Conservation (phyloP, 2,329 filamentous ascomycete genomes). For the Raffaelea albimanens region DNA sequence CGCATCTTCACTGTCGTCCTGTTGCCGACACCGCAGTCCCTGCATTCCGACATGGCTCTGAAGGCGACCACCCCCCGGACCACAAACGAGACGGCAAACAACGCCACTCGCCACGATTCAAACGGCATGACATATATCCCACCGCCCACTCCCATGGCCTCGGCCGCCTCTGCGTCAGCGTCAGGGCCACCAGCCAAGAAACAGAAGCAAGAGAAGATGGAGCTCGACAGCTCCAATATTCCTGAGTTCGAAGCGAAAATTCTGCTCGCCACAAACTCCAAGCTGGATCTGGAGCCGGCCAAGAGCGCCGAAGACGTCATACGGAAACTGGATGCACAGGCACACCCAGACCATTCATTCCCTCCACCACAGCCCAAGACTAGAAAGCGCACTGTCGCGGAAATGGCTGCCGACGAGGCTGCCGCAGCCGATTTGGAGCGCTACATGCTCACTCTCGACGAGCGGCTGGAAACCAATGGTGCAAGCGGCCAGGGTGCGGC, state of each 20-base stretch:
- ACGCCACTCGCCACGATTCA: constrained; percentile 5
- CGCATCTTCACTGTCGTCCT: constrained; percentile 71
- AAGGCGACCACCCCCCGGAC: constrained; percentile 58
- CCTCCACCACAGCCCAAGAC: constrained; percentile 76
- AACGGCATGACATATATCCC: constrained; percentile 30
- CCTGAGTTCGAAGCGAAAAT: constrained; percentile 69
- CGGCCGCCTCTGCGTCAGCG: constrained; percentile 54
- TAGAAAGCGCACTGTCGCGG: constrained; percentile 85
- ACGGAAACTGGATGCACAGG: constrained; percentile 58
- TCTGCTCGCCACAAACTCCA: constrained; percentile 61
- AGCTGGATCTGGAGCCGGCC: constrained; percentile 70
- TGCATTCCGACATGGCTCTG: constrained; percentile 64
- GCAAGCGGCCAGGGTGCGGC: constrained; percentile 47
- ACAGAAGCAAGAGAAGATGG: constrained; percentile 61
- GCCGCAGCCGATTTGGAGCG: constrained; percentile 80
- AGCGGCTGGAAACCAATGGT: constrained; percentile 57
- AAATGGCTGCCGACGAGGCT: constrained; percentile 91
- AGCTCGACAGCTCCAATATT: constrained; percentile 66
- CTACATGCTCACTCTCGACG: constrained; percentile 88
- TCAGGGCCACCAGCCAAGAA: constrained; percentile 53
- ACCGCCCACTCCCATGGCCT: constrained; percentile 57
- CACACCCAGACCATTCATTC: constrained; percentile 68
- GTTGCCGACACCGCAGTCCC: constrained; percentile 68
- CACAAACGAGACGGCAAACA: constrained; percentile 24
- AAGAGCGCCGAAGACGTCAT: constrained; percentile 60